Evolutionary conservation across 2,329 filamentous ascomycete genomes (phyloP).

Genomic region (Ceratocystis colombiana): DNA sequence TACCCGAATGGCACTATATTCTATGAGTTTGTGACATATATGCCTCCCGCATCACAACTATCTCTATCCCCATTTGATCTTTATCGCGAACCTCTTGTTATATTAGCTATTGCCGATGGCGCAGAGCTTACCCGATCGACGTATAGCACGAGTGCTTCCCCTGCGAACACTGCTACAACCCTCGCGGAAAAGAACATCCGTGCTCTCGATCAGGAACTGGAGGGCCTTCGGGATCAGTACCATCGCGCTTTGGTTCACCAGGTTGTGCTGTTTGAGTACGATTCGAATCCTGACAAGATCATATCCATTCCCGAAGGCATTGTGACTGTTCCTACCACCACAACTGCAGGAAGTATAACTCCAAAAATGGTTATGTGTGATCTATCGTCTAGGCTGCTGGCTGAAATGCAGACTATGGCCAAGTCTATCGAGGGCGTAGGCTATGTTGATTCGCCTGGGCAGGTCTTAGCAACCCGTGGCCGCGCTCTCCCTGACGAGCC

Average conservation of each 20-base stretch:
- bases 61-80: conserved; percentile 81
- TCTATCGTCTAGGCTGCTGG: conserved; percentile 61
- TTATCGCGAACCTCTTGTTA: conserved; percentile 70
- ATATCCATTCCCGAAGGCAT: conserved; percentile 57
- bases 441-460: conserved; percentile 65
- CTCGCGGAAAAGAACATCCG: conserved; percentile 47
- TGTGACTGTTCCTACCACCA: conserved; percentile 56
- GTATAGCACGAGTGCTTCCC: conserved; percentile 39
- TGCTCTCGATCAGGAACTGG: conserved; percentile 55
- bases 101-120: conserved; percentile 80
- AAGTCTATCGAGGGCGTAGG: conserved; percentile 63
- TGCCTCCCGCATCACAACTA: conserved; percentile 68
- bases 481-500: conserved; percentile 30
- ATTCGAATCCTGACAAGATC: conserved; percentile 38
- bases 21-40: conserved; percentile 74
- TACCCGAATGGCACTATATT: conserved; percentile 79
- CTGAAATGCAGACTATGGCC: conserved; percentile 64
- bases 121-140: conserved; percentile 50
- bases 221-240: conserved; percentile 60
- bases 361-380: conserved; percentile 66
- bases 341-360: conserved; percentile 55
- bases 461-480: conserved; percentile 33
- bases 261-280: conserved; percentile 69
- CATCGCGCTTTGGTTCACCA: conserved; percentile 68
- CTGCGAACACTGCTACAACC: conserved; percentile 14